Conservation (phyloP, 176 grass and related monocot genomes). For the Thinopyrum elongatum region DNA sequence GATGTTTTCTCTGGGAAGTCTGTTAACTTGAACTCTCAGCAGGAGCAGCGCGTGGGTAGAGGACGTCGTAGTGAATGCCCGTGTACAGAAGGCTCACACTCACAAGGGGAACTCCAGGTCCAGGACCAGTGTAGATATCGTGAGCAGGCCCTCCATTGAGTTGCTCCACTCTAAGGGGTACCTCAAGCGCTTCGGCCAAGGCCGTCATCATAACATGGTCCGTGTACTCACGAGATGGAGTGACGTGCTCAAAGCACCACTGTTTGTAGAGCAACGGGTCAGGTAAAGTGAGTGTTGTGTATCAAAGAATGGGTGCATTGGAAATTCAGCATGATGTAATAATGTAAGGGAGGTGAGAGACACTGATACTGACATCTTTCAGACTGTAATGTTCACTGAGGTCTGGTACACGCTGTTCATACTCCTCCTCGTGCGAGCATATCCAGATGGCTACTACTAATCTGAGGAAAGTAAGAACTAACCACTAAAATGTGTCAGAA, state of each 20-base stretch:
- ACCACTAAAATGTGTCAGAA: conserved; percentile 31
- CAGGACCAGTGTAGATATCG: neutral
- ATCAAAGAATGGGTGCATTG: neutral
- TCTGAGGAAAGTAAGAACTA: conserved; percentile 52
- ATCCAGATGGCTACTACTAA: neutral
- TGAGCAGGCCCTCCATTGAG: no score
- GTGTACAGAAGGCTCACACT: neutral
- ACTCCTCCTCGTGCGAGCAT: neutral
- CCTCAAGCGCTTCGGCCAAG: no score
- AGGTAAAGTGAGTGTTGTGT: neutral
- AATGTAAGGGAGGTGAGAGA: neutral
- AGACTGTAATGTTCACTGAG: neutral
- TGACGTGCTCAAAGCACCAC: no score
- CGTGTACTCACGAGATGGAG: no score
- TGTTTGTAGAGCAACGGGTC: neutral
- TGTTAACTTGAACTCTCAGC: neutral
- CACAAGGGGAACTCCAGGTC: neutral
- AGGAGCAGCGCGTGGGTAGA: neutral
- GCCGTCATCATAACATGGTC: no score
- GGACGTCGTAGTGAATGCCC: conserved; percentile 8
- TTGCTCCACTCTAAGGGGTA: no score
- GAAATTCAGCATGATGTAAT: neutral
- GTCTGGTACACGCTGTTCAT: neutral
- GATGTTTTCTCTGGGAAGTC: neutral
- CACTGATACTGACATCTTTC: conserved; percentile 11